These are phyloP conservation scores for Lodderomyces orthopsilosis DNA, from an alignment of 1,139 yeast species.

Conservation along the genomic window DNA sequence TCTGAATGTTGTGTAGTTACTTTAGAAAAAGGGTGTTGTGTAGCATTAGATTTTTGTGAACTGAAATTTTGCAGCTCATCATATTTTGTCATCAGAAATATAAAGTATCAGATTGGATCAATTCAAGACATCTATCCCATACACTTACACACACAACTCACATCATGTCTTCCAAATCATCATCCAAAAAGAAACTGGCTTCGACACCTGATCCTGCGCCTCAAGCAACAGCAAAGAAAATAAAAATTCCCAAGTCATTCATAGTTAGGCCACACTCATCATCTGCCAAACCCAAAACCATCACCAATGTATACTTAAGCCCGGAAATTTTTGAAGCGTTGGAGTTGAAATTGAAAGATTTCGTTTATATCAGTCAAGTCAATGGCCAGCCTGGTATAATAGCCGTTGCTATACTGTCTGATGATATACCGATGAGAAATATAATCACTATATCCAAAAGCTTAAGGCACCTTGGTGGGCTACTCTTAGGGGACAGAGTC, in stretches of 20 bases:
- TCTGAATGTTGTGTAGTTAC: not conserved
- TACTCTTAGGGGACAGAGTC: constrained; percentile 73
- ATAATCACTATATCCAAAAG: constrained; percentile 52
- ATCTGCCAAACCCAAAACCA: constrained; percentile 25
- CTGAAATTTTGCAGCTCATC: constrained; percentile 2
- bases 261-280: constrained; percentile 54
- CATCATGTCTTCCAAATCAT: constrained; percentile 28
- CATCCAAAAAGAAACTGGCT: constrained; percentile 22
- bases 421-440: constrained; percentile 36
- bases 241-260: constrained; percentile 46
- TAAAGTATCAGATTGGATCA: not conserved
- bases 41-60: no score
- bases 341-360: constrained; percentile 53
- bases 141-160: not conserved
- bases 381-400: constrained; percentile 49
- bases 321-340: constrained; percentile 51
- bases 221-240: constrained; percentile 31
- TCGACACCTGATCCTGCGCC: constrained; percentile 17
- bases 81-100: not conserved
- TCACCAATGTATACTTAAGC: constrained; percentile 47
- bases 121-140: not conserved
- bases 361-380: constrained; percentile 49
- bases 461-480: constrained; percentile 52
- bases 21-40: not conserved
- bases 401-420: constrained; percentile 41